phyloP scores from a whole-genome alignment of 176 grass and related monocot genomes.

The Bonia amplexicaulis region DNA sequence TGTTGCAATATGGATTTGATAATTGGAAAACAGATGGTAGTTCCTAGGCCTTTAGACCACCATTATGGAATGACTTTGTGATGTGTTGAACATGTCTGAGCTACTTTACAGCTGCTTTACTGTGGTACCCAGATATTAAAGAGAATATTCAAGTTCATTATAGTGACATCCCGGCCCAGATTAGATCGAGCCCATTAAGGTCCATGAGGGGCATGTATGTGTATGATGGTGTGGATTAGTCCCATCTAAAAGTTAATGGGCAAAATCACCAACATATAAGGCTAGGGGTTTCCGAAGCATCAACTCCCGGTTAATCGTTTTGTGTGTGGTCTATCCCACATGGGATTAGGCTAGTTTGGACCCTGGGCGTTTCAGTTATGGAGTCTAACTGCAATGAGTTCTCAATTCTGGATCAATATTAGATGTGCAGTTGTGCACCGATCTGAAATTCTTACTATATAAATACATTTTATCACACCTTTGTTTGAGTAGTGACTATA shows the following conservation, averaged over 20 bases:
- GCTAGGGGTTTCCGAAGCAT: background rate
- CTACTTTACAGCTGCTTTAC: slow-evolving; percentile 4
- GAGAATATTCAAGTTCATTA: background rate
- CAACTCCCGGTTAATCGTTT: background rate
- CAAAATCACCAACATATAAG: background rate
- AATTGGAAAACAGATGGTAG: background rate
- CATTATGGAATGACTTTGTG: background rate
- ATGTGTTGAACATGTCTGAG: background rate
- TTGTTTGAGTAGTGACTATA: slow-evolving; percentile 5
- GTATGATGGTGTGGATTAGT: background rate
- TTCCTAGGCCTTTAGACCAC: background rate
- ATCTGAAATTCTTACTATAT: background rate
- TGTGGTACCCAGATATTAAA: background rate
- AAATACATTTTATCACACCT: background rate
- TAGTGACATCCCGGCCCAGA: background rate
- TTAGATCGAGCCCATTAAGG: background rate
- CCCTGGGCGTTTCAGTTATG: background rate
- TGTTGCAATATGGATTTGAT: slow-evolving; percentile 3
- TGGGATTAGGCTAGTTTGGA: background rate
- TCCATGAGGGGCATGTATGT: background rate
- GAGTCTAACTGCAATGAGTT: background rate
- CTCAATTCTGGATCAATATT: background rate
- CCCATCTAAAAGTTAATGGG: background rate
- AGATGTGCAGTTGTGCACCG: background rate
- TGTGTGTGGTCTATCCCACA: background rate